Evolutionary conservation across 805 yeast species (phyloP), one percentile per base, ranked within the genome.

Genomic region (Metschnikowia bowlesiae): DNA sequence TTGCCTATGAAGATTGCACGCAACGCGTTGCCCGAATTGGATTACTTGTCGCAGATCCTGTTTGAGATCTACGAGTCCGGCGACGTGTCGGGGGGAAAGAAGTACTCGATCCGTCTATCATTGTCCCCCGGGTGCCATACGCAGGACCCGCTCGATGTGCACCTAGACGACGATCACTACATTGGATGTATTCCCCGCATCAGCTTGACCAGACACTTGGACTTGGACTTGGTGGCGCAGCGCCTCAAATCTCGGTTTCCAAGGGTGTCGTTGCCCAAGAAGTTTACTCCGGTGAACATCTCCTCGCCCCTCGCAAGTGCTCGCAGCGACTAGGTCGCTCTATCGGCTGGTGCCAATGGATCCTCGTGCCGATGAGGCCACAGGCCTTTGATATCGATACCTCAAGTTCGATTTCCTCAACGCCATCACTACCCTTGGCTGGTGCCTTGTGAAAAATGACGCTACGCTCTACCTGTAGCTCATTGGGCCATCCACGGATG

Each of bases 61-160:
- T 94, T 94, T 70, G 99, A 94, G 67, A 71, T 94, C 29, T 94
- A 90, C 67, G 98, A 94, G 67, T 79, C 83, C 39, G 83, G 82
- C 31, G 94, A 87, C 56, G 77, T 80, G 34, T 61, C 57, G 11
- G 84, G 85, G 8, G 83, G 82, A 47, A 88, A 89, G 68, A 85
- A 87, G 61, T 96, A 92, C 65, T 86, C 97, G 5, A 86, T 94
- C 49, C 79, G 98, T 62, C 77, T 94, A 53, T 85, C 92, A n/a
- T 76, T 94, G 59, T 87, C 97, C 5, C 98, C 99, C 1, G 99
- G 99, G 18, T 94, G 99, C 68, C 97, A 94, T 69, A 91, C 98
- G 0, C 96, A 90, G 62, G 96, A 92, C 67, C 99, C 99, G 29
- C 76, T 94, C 56, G 99, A 94, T 69, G 96, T 95, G 42, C 97